phyloP scores from a whole-genome alignment of 2,329 filamentous ascomycete genomes.

The Elsinoe fawcettii region DNA sequence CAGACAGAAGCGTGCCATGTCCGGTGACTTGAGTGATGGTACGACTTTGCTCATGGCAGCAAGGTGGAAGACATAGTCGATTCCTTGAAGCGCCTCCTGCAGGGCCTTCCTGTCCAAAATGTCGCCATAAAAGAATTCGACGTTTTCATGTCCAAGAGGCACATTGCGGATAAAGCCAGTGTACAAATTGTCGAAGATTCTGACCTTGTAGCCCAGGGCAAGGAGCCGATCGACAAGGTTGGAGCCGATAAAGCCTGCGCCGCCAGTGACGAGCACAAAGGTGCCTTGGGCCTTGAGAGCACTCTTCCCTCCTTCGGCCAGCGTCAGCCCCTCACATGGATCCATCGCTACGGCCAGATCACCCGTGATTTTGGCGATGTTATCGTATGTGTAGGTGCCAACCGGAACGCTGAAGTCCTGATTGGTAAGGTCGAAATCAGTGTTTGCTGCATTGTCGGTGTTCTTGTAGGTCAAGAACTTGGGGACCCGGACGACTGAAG shows the following conservation, averaged over 20 bases:
- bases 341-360: neutral
- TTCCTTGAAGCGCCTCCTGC: neutral
- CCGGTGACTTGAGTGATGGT: neutral
- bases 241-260: slow-evolving; percentile 24
- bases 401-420: neutral
- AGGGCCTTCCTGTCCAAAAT: neutral
- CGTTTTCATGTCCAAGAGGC: neutral
- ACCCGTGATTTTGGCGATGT: neutral
- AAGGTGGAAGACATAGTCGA: slow-evolving; percentile 1
- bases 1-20: neutral
- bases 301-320: neutral
- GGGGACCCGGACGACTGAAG: neutral
- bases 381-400: neutral
- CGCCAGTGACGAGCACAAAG: slow-evolving; percentile 26
- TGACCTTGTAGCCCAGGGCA: slow-evolving; percentile 24
- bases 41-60: neutral
- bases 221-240: slow-evolving; percentile 27
- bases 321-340: neutral
- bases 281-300: neutral
- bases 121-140: slow-evolving; percentile 1
- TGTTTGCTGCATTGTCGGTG: neutral
- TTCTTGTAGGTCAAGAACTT: neutral
- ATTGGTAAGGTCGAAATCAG: neutral
- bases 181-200: neutral
- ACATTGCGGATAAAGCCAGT: neutral